These are phyloP conservation scores for Penicillium parvum DNA, from an alignment of 495 filamentous ascomycete genomes.

Conservation along the genomic window DNA sequence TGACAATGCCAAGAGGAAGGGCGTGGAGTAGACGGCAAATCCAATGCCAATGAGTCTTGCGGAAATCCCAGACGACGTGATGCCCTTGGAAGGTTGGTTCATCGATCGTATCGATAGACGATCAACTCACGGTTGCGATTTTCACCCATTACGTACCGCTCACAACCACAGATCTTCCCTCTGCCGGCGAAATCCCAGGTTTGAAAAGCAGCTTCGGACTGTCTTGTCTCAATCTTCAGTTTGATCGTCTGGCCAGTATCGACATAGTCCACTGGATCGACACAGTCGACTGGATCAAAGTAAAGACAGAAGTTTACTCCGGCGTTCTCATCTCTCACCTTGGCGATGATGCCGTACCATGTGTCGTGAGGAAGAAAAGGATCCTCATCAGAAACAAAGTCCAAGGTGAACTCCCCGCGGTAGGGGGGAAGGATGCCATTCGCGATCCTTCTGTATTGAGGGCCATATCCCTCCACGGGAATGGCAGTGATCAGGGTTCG, in stretches of 20 bases:
- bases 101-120: conserved; percentile 50
- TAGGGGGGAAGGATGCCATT: conserved; percentile 40
- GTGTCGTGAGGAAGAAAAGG: conserved; percentile 2
- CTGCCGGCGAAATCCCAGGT: conserved; percentile 49
- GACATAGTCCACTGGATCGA: no score
- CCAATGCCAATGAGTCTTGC: no score
- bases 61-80: no score
- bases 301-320: conserved; percentile 54
- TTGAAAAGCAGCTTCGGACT: conserved; percentile 35
- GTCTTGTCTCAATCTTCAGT: conserved; percentile 34
- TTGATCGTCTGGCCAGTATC: conserved; percentile 18
- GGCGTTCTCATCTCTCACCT: conserved; percentile 49
- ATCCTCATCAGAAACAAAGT: background rate
- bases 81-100: no score
- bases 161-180: conserved; percentile 58
- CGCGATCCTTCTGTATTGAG: conserved; percentile 15
- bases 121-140: conserved; percentile 49
- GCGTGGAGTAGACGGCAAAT: no score
- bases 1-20: no score
- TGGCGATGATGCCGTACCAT: conserved; percentile 46
- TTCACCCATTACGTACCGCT: conserved; percentile 60
- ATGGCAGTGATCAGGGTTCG: conserved; percentile 49
- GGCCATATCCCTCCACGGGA: conserved; percentile 50
- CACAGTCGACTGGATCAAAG: conserved; percentile 28
- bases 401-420: conserved; percentile 31